phyloP scores from a whole-genome alignment of 768 basidiomycete genomes.

The Hirschioporus abietinus region DNA sequence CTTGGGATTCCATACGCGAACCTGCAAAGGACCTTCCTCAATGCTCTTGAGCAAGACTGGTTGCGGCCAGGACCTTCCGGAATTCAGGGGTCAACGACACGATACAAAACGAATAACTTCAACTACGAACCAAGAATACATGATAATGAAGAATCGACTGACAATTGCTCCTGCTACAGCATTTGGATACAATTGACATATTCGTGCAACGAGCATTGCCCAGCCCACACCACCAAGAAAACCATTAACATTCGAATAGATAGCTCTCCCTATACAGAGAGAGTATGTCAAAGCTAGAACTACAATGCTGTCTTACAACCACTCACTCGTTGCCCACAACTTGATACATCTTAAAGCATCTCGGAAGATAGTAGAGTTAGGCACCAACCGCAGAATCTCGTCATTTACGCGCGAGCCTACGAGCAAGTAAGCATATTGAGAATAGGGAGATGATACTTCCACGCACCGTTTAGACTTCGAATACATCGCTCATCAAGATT shows the following conservation, averaged over 20 bases:
- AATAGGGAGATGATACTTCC: not conserved
- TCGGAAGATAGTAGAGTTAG: slow-evolving; percentile 90
- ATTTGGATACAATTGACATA: slow-evolving; percentile 97
- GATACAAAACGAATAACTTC: slow-evolving; percentile 1
- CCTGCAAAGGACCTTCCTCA: slow-evolving; percentile 88
- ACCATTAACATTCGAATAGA: slow-evolving; percentile 97
- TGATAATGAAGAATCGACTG: slow-evolving; percentile 96
- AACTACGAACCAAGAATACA: slow-evolving; percentile 83
- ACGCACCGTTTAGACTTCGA: slow-evolving; percentile 83
- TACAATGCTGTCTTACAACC: not conserved
- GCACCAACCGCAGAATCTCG: slow-evolving; percentile 90
- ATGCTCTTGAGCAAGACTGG: slow-evolving; percentile 97
- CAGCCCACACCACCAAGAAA: slow-evolving; percentile 98
- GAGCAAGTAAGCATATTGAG: not conserved
- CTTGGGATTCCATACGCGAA: slow-evolving; percentile 98
- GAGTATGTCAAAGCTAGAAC: slow-evolving; percentile 6
- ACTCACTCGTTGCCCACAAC: slow-evolving; percentile 92
- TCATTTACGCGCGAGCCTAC: slow-evolving; percentile 93
- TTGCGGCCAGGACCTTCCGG: slow-evolving; percentile 91
- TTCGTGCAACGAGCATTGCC: slow-evolving; percentile 98
- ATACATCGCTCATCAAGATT: slow-evolving; percentile 94
- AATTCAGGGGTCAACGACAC: slow-evolving; percentile 12
- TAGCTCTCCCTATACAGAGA: slow-evolving; percentile 67
- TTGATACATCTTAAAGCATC: slow-evolving; percentile 95
- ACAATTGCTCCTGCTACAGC: slow-evolving; percentile 93